Evolutionary conservation across 2,329 filamentous ascomycete genomes (phyloP).

Genomic region (Mycogone perniciosa): DNA sequence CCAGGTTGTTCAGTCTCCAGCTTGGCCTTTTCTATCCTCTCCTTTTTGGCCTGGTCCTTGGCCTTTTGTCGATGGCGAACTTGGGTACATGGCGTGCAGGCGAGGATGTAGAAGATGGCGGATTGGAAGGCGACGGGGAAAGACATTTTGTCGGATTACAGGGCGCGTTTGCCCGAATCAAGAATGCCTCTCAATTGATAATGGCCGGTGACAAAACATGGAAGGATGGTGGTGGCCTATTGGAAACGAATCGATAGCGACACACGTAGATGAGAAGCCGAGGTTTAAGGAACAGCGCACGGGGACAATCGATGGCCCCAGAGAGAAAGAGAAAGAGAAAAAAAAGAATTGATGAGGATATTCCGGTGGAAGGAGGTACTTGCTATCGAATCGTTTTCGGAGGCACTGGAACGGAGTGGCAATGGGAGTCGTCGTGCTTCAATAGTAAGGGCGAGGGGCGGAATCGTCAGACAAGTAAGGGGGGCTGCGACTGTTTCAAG

Average conservation of each 20-base stretch:
- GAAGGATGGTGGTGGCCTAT: slow-evolving; percentile 3
- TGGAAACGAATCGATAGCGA: slow-evolving; percentile 1
- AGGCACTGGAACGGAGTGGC: slow-evolving; percentile 8
- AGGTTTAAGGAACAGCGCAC: background rate
- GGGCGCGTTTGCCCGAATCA: slow-evolving; percentile 8
- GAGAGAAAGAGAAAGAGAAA: background rate
- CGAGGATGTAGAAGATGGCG: slow-evolving; percentile 69
- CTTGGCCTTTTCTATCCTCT: slow-evolving; percentile 58
- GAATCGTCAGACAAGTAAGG: slow-evolving; percentile 7
- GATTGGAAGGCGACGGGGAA: slow-evolving; percentile 61
- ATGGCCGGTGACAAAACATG: slow-evolving; percentile 13
- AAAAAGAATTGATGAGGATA: background rate
- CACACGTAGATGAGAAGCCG: background rate
- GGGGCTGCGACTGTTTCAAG: slow-evolving; percentile 12
- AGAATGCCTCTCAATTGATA: slow-evolving; percentile 11
- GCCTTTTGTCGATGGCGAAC: slow-evolving; percentile 63
- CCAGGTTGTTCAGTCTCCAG: slow-evolving; percentile 64
- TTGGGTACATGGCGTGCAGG: slow-evolving; percentile 72
- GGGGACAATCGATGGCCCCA: background rate
- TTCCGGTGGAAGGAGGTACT: background rate
- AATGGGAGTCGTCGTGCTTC: slow-evolving; percentile 2
- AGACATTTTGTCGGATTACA: slow-evolving; percentile 29
- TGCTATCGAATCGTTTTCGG: background rate
- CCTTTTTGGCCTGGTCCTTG: slow-evolving; percentile 62
- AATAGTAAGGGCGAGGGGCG: slow-evolving; percentile 4